phyloP scores from a whole-genome alignment of 495 filamentous ascomycete species.

The Penicillium daleae region DNA sequence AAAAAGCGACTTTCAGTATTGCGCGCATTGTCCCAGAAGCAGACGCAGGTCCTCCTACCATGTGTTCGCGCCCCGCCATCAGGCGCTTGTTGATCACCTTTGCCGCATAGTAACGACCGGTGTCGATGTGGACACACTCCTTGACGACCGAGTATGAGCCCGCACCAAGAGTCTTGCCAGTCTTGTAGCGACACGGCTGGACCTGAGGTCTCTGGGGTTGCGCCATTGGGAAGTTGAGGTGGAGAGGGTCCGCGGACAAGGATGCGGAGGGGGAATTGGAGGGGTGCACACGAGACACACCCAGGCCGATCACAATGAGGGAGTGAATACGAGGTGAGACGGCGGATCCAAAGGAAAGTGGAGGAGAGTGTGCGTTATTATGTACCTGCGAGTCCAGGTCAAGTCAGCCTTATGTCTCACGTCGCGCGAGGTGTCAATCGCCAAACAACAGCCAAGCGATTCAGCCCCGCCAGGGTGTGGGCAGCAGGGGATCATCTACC shows the following conservation, averaged over 20 bases:
- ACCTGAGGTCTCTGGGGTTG: conserved; percentile 61
- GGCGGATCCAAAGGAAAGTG: background rate
- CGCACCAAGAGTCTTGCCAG: conserved; percentile 94
- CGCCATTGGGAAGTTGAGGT: conserved; percentile 37
- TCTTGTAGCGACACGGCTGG: conserved; percentile 91
- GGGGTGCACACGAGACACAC: conserved; percentile 1
- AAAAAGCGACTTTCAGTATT: conserved; percentile 4
- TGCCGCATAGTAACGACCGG: conserved; percentile 95
- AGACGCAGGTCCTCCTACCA: conserved; percentile 61
- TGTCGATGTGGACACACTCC: conserved; percentile 98
- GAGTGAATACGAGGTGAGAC: conserved; percentile 5
- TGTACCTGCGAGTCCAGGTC: conserved; percentile 11
- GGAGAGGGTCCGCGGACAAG: conserved; percentile 9
- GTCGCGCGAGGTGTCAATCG: conserved; percentile 9
- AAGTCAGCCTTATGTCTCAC: conserved; percentile 23
- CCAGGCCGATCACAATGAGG: background rate
- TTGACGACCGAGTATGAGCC: conserved; percentile 99
- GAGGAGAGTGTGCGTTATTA: conserved; percentile 4
- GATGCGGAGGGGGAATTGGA: conserved; percentile 11
- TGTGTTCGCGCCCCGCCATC: conserved; percentile 97
- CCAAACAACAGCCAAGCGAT: conserved; percentile 1
- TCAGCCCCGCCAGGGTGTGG: conserved; percentile 22
- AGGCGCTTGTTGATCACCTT: conserved; percentile 99
- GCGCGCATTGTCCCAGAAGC: background rate
- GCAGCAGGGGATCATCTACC: conserved; percentile 8